These are phyloP conservation scores for Simmondsia chinensis DNA, from an alignment of 148 eudicot genomes.

Conservation along the genomic window DNA sequence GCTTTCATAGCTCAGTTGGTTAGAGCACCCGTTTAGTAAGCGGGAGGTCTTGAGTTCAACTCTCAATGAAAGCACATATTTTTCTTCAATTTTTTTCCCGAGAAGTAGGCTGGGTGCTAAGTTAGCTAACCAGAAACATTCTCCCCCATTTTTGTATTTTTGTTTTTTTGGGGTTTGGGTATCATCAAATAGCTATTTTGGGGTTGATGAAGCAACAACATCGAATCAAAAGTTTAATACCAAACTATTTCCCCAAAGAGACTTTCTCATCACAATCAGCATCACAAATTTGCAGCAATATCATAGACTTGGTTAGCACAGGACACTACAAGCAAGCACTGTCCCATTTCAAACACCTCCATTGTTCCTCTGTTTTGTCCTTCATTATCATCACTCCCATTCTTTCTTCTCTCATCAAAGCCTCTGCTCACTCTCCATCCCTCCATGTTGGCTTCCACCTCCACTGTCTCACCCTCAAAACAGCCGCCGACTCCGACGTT, in stretches of 20 bases:
- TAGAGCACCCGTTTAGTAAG: too few relatives aligned
- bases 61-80: too few relatives aligned
- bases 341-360: conserved; percentile 16
- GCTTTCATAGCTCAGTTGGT: too few relatives aligned
- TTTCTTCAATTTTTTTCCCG: too few relatives aligned
- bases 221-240: too few relatives aligned
- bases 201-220: conserved; percentile 8
- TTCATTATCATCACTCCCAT: conserved; percentile 19
- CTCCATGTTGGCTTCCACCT: conserved; percentile 25
- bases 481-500: conserved; percentile 19
- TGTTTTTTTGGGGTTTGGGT: too few relatives aligned
- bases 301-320: conserved; percentile 19
- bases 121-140: too few relatives aligned
- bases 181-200: not conserved
- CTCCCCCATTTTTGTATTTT: too few relatives aligned
- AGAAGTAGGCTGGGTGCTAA: too few relatives aligned
- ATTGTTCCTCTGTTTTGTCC: conserved; percentile 2
- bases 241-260: too few relatives aligned
- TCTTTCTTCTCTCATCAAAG: conserved; percentile 43
- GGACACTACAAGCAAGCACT: conserved; percentile 26
- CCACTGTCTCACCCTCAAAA: conserved; percentile 26
- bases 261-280: not conserved
- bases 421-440: conserved; percentile 19
- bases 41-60: too few relatives aligned
- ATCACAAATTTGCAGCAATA: not conserved